A percentile compares a stretch with the other conserved stretches of the same genome.
Conservation (phyloP, 805 yeast genomes). For the Starmerella floris region DNA sequence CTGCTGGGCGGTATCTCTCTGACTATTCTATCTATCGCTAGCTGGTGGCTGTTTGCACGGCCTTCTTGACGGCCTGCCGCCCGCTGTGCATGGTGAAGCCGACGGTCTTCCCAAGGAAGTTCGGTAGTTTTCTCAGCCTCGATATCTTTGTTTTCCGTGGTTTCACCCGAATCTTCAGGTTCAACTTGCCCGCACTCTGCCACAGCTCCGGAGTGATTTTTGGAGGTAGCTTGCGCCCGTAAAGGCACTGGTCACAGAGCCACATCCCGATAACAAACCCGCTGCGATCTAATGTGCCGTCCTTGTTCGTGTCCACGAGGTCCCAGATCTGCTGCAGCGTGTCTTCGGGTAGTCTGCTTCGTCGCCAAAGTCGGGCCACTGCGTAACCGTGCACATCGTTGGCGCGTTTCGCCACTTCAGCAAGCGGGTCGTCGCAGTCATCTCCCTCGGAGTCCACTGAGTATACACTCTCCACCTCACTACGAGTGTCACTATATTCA, state of each 20-base stretch:
- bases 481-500: no score
- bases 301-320: constrained; percentile 40
- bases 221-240: constrained; percentile 80
- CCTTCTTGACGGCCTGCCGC: constrained; percentile 17
- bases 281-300: constrained; percentile 63
- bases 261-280: constrained; percentile 95
- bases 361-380: constrained; percentile 65
- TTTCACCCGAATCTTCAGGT: constrained; percentile 28
- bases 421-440: constrained; percentile 19
- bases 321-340: constrained; percentile 53
- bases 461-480: neutral
- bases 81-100: constrained; percentile 17
- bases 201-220: constrained; percentile 56
- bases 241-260: constrained; percentile 90
- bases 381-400: constrained; percentile 43
- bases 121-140: constrained; percentile 11
- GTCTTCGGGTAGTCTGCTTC: constrained; percentile 59
- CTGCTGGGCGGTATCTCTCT: no score
- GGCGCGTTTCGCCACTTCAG: constrained; percentile 22
- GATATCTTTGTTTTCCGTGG: constrained; percentile 17
- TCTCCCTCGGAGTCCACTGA: neutral
- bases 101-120: constrained; percentile 11
- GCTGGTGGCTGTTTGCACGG: constrained; percentile 18
- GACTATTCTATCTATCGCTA: no score
- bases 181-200: constrained; percentile 50